phyloP scores from a whole-genome alignment of 192 early-diverging fungal species.

The Allomyces arbusculus region DNA sequence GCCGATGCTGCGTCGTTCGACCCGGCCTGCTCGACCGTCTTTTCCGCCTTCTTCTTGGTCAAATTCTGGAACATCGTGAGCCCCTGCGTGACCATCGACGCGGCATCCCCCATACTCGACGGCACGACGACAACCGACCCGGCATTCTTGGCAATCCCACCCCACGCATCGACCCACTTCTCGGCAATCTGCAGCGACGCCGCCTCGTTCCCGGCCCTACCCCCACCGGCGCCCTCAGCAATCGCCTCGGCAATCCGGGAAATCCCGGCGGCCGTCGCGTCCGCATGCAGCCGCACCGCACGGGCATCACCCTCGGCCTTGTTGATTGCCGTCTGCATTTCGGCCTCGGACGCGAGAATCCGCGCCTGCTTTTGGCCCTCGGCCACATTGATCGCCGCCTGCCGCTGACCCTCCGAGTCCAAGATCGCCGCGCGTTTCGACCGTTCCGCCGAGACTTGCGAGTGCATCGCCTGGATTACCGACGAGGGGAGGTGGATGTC shows the following conservation, averaged over 20 bases:
- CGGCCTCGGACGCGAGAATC: slow-evolving; percentile 86
- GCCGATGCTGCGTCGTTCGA: too few relatives aligned
- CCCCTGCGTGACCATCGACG: slow-evolving; percentile 72
- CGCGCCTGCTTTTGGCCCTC: slow-evolving; percentile 81
- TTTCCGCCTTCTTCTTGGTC: too few relatives aligned
- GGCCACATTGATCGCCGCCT: slow-evolving; percentile 91
- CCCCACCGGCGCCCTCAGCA: slow-evolving; percentile 17
- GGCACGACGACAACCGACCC: slow-evolving; percentile 73
- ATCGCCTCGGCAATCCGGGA: slow-evolving; percentile 64
- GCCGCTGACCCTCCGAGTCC: slow-evolving; percentile 57
- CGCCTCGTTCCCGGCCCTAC: slow-evolving; percentile 45
- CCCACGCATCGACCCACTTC: slow-evolving; percentile 90
- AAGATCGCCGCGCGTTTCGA: slow-evolving; percentile 90
- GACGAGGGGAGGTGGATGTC: slow-evolving; percentile 89
- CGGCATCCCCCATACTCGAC: slow-evolving; percentile 56
- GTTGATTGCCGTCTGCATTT: slow-evolving; percentile 73
- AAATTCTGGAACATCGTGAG: background rate
- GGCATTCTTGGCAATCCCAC: slow-evolving; percentile 71
- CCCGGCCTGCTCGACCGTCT: too few relatives aligned
- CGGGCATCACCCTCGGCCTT: slow-evolving; percentile 72
- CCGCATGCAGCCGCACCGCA: slow-evolving; percentile 63
- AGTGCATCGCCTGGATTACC: slow-evolving; percentile 92
- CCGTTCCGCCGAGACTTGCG: slow-evolving; percentile 89
- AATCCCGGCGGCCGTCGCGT: slow-evolving; percentile 64
- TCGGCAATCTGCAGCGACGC: slow-evolving; percentile 82